phyloP scores from a whole-genome alignment of 305 asterid genomes.

The Fraxinus sp. region DNA sequence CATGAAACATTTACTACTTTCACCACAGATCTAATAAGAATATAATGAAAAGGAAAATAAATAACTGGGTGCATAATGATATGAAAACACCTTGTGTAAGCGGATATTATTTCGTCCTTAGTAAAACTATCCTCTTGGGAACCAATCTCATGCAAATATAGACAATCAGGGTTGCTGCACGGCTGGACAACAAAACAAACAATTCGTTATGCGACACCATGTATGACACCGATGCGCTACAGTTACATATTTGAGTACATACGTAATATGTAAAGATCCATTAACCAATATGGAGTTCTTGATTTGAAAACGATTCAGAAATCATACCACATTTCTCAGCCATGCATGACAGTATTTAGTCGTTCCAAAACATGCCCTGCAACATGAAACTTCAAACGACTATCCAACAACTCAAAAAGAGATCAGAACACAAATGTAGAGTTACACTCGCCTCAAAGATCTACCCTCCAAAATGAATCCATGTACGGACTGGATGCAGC shows the following conservation, averaged over 20 bases:
- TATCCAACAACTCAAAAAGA: conserved; percentile 12
- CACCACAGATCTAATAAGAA: neutral
- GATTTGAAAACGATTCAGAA: conserved; percentile 18
- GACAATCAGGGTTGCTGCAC: conserved; percentile 91
- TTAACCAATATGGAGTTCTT: neutral
- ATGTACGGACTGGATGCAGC: conserved; percentile 92
- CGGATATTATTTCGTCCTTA: conserved; percentile 91
- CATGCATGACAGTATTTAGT: conserved; percentile 99
- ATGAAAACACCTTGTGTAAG: conserved; percentile 68
- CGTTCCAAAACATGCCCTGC: conserved; percentile 99
- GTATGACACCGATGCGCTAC: conserved; percentile 3
- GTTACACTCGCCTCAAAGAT: conserved; percentile 60
- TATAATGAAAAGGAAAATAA: neutral
- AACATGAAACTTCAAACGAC: conserved; percentile 31
- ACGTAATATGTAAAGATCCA: conserved; percentile 6
- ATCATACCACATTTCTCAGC: conserved; percentile 86
- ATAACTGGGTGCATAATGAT: neutral
- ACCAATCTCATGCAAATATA: conserved; percentile 91
- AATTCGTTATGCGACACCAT: conserved; percentile 12
- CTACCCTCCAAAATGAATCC: conserved; percentile 83
- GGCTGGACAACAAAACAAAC: conserved; percentile 58
- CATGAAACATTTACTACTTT: neutral
- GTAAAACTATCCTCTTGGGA: conserved; percentile 91
- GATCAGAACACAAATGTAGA: conserved; percentile 10
- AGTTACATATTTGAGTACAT: conserved; percentile 14